Conservation (phyloP, 2,329 filamentous ascomycete genomes). For the Fusarium nelsonii region DNA sequence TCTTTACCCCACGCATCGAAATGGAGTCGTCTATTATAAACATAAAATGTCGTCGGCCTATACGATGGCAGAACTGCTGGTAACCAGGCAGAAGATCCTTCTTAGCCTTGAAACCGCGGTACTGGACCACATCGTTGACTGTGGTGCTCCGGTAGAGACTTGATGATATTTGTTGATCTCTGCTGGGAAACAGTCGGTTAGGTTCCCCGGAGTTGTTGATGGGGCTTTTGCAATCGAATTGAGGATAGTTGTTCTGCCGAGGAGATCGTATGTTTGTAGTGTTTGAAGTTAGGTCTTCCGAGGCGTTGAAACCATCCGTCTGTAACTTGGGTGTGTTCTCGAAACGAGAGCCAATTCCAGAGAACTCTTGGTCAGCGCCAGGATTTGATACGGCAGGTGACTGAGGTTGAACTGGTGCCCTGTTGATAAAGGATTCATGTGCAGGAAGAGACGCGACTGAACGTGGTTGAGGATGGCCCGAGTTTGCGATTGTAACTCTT, state of each 20-base stretch:
- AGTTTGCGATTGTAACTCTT: background rate
- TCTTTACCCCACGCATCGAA: background rate
- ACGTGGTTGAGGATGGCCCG: background rate
- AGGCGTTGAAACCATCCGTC: background rate
- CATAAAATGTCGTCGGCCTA: slow-evolving; percentile 20
- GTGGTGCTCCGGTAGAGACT: background rate
- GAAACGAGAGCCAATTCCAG: background rate
- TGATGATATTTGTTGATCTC: background rate
- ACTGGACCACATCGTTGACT: background rate
- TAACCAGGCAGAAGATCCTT: slow-evolving; percentile 9
- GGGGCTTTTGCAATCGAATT: background rate
- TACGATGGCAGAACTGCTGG: background rate
- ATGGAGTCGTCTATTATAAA: slow-evolving; percentile 33
- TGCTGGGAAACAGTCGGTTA: background rate
- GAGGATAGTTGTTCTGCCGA: background rate
- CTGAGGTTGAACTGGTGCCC: background rate
- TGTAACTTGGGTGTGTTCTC: background rate
- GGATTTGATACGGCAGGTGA: background rate
- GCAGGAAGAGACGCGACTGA: background rate
- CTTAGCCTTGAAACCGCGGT: background rate
- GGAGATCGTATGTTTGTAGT: background rate
- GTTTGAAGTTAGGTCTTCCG: background rate
- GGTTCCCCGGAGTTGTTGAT: background rate
- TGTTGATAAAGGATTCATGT: background rate
- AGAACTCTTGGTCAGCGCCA: background rate